Base-by-base conservation (phyloP, 2,329 filamentous ascomycete species). In the Calonectria naviculata region DNA sequence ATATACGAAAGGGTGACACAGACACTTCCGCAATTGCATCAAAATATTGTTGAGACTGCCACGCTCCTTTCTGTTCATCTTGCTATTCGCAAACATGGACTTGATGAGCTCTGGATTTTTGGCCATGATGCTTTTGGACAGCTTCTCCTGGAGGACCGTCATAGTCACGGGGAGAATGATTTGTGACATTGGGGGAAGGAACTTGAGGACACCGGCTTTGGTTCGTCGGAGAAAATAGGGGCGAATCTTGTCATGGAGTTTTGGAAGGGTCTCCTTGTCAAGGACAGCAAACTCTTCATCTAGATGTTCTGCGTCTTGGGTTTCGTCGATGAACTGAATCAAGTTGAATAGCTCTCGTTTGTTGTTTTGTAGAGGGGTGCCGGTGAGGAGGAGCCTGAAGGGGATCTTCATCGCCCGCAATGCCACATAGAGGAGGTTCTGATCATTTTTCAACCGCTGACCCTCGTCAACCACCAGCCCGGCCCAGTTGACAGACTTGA, bases 1-100 rank as follows among this genome's bases (percentile, higher is more conserved):
- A 86, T 98, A 99, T 61, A 98, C 92, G 80, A 98, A 99, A 0
- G 97, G 97, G 82, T 99, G 97, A 74, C 96, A 98, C 2, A 99
- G 87, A 74, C 95, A 97, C 81, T 98, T 98, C 21, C 97, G 91
- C 21, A 99, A 88, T 81, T 99, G 97, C 90, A 98, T 95, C 49
- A 99, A 84, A 44, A 99, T 98, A 77, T 99, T 99, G 87, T 93
- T 98, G 68, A 98, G 84, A 73, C 92, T 96, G 47, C 94, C 92
- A 7, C 93, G 90, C 70, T 98, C 95, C 19, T 88, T 89, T 31
- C 88, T 86, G 77, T 92, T 94, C 61, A 95, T 84, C 73, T 89
- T 91, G 52, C 87, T 87, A 38, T 92, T 89, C 8, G 91, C 91
- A 77, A 98, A 95, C 54, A 99, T 95, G 0, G 95, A 91, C 75